Percentiles rank a stretch among this genome's conserved stretches.
phyloP scores from a whole-genome alignment of 805 yeast species.

The Candida boidinii region DNA sequence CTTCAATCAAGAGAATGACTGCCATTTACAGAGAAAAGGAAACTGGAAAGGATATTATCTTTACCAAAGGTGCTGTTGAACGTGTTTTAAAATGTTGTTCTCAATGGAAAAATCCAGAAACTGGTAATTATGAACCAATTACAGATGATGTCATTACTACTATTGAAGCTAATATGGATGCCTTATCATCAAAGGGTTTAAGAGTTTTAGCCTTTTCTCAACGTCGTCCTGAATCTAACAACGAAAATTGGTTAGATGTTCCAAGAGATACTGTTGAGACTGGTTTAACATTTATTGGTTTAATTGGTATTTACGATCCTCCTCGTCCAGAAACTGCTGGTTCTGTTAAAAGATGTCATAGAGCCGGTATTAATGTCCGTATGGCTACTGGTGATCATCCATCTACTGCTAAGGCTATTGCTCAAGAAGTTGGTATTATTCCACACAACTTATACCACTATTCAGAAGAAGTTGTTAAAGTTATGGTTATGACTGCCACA shows the following conservation, averaged over 20 bases:
- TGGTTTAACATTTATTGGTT: slow-evolving; percentile 50
- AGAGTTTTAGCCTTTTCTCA: slow-evolving; percentile 69
- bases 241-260: slow-evolving; percentile 21
- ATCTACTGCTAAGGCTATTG: slow-evolving; percentile 71
- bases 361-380: slow-evolving; percentile 70
- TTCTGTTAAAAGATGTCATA: slow-evolving; percentile 58
- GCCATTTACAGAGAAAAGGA: slow-evolving; percentile 38
- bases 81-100: slow-evolving; percentile 50
- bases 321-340: slow-evolving; percentile 63
- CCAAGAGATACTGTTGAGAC: slow-evolving; percentile 41
- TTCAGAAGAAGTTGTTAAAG: slow-evolving; percentile 42
- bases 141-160: slow-evolving; percentile 29
- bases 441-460: slow-evolving; percentile 53
- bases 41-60: slow-evolving; percentile 22
- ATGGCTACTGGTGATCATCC: slow-evolving; percentile 83
- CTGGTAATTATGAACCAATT: slow-evolving; percentile 25
- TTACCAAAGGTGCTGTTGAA: slow-evolving; percentile 74
- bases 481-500: slow-evolving; percentile 70
- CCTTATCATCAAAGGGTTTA: slow-evolving; percentile 56
- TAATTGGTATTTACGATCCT: slow-evolving; percentile 75
- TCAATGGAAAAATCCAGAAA: slow-evolving; percentile 36
- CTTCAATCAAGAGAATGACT: slow-evolving; percentile 66
- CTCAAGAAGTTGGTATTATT: slow-evolving; percentile 71
- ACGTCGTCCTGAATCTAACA: slow-evolving; percentile 19
- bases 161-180: slow-evolving; percentile 49